Percentiles rank a stretch among this genome's conserved stretches.
These are phyloP conservation scores for Ascochyta clinopodiicola DNA, from an alignment of 2,329 filamentous ascomycete genomes.

Conservation along the genomic window DNA sequence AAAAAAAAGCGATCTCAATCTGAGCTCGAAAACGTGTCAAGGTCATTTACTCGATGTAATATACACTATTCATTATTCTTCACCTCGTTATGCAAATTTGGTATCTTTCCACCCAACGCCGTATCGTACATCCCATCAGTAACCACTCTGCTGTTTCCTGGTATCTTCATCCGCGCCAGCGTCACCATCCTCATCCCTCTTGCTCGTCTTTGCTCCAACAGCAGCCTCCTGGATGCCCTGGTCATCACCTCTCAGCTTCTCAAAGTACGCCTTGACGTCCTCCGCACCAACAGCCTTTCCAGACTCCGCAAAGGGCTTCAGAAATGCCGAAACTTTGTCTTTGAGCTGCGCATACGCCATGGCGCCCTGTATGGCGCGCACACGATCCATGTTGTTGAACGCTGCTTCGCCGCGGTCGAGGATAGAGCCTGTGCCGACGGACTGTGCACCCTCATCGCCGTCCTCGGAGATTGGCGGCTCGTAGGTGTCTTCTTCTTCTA, in stretches of 20 bases:
- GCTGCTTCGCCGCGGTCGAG: conserved; percentile 93
- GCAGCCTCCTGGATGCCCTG: conserved; percentile 63
- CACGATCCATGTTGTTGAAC: conserved; percentile 88
- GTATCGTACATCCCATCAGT: conserved; percentile 25
- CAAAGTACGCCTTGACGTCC: conserved; percentile 96
- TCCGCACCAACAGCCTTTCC: conserved; percentile 88
- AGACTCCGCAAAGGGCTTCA: conserved; percentile 91
- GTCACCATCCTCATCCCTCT: conserved; percentile 35
- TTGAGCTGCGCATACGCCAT: conserved; percentile 98
- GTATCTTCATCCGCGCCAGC: conserved; percentile 34
- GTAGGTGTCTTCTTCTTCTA: conserved; percentile 94
- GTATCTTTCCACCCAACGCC: conserved; percentile 6
- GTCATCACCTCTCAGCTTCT: conserved; percentile 88
- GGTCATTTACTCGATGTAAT: background rate
- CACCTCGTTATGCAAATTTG: background rate
- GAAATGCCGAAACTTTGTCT: conserved; percentile 93
- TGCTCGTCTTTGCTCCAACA: conserved; percentile 37
- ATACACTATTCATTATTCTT: conserved; percentile 2
- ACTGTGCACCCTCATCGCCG: conserved; percentile 61
- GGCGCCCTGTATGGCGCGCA: conserved; percentile 89
- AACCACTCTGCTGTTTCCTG: conserved; percentile 51
- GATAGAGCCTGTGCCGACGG: conserved; percentile 77
- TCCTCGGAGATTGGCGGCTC: conserved; percentile 80
- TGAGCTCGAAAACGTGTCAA: background rate
- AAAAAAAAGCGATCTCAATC: background rate